phyloP scores from a whole-genome alignment of 139 green algal genomes.

The Tetraselmis chui region DNA sequence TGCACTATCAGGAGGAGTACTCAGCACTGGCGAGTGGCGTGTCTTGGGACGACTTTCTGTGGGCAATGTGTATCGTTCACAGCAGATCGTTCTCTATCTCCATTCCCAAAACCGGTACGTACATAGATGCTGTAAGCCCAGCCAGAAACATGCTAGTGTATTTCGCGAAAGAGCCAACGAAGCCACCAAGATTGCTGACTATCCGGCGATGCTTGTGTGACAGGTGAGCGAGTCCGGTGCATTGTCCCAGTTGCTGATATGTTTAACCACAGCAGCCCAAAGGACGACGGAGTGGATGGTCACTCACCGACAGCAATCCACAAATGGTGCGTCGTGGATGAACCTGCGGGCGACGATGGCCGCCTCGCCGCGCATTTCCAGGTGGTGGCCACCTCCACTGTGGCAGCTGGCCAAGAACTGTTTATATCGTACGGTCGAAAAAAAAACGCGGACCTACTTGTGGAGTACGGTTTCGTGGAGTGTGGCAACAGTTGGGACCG shows the following conservation, averaged over 20 bases:
- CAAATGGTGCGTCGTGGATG: background rate
- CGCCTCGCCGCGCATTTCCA: background rate
- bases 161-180: no score
- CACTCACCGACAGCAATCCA: no score
- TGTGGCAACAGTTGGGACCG: background rate
- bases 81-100: background rate
- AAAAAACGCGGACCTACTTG: background rate
- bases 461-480: conserved; percentile 5
- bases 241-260: background rate
- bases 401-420: background rate
- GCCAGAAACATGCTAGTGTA: no score
- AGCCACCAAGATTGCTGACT: no score
- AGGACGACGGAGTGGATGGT: background rate
- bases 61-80: background rate
- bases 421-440: background rate
- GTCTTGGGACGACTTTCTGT: background rate
- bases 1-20: background rate
- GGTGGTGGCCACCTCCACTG: background rate
- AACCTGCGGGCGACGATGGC: background rate
- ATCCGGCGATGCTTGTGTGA: background rate
- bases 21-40: background rate
- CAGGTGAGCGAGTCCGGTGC: background rate
- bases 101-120: background rate
- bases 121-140: no score
- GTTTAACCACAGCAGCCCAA: background rate